Conservation (phyloP, 441 rosid species). For the Euphorbia schlechtendalii region DNA sequence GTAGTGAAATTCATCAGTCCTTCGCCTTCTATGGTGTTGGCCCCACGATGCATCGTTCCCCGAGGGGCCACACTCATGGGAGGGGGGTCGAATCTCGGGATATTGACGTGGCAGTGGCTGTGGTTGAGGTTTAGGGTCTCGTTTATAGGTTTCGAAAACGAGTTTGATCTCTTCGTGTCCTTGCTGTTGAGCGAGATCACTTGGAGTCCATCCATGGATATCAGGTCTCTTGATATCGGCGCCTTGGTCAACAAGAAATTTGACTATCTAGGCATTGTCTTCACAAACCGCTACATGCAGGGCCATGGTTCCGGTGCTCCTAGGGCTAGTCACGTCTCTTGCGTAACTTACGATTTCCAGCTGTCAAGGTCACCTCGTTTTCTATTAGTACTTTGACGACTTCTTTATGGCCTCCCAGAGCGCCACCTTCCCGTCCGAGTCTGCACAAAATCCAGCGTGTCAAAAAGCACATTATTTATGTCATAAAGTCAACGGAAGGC, state of each 20-base stretch:
- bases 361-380: conserved; percentile 33
- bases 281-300: conserved; percentile 71
- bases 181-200: conserved; percentile 69
- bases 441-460: no score
- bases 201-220: conserved; percentile 52
- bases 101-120: conserved; percentile 16
- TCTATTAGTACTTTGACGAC: conserved; percentile 39
- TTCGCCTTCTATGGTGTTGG: conserved; percentile 41
- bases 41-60: conserved; percentile 31
- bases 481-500: not conserved
- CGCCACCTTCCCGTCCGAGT: conserved; percentile 26
- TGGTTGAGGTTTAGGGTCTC: conserved; percentile 31
- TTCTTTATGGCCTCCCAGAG: conserved; percentile 69
- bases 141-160: conserved; percentile 24
- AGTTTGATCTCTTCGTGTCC: conserved; percentile 66
- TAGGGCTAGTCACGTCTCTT: conserved; percentile 46
- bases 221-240: conserved; percentile 57
- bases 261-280: conserved; percentile 52
- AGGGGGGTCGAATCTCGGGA: conserved; percentile 27
- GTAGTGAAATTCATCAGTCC: conserved; percentile 46
- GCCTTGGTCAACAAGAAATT: conserved; percentile 54
- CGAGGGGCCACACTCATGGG: conserved; percentile 23
- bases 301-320: conserved; percentile 48
- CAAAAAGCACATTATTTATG: not conserved
- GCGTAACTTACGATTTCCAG: conserved; percentile 43